Evolutionary conservation across 169 alveolate species (phyloP).

Genomic region (Eimeria tenella): DNA sequence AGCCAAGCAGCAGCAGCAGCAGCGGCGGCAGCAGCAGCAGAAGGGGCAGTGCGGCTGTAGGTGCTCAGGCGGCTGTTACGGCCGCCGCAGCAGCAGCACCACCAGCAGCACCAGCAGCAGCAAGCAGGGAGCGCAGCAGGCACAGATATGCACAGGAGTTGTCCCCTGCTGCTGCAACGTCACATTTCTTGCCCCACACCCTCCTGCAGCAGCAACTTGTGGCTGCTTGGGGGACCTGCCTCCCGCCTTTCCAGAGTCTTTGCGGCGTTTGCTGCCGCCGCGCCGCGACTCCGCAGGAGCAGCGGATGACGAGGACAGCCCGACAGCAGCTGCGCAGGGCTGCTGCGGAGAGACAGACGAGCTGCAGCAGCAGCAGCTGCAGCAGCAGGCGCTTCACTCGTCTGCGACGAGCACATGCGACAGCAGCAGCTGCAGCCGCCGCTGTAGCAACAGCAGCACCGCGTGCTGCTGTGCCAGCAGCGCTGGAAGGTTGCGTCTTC

Average conservation of each 20-base stretch:
- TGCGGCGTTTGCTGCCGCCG: constrained; percentile 19
- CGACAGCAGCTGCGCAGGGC: neutral
- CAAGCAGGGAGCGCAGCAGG: neutral
- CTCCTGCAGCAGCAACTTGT: neutral
- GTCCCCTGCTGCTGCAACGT: constrained; percentile 26
- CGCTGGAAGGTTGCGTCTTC: neutral
- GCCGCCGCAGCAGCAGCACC: constrained; percentile 22
- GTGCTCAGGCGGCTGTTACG: neutral
- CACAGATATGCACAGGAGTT: neutral
- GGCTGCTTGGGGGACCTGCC: constrained; percentile 8
- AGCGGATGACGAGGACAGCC: neutral
- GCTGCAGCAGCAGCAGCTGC: neutral
- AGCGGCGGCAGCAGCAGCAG: constrained; percentile 17
- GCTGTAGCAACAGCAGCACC: constrained; percentile 19
- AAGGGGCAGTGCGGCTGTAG: neutral
- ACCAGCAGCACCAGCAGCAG: constrained; percentile 13
- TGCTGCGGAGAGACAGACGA: neutral
- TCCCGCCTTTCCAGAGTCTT: constrained; percentile 12
- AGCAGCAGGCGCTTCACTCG: neutral
- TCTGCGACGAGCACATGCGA: neutral
- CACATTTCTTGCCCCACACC: neutral
- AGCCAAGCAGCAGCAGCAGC: neutral
- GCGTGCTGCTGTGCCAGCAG: neutral
- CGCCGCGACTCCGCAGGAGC: neutral
- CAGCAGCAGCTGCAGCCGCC: neutral